These are phyloP conservation scores for Colletotrichum sansevieriae DNA, from an alignment of 2,329 filamentous ascomycete genomes.

Conservation along the genomic window DNA sequence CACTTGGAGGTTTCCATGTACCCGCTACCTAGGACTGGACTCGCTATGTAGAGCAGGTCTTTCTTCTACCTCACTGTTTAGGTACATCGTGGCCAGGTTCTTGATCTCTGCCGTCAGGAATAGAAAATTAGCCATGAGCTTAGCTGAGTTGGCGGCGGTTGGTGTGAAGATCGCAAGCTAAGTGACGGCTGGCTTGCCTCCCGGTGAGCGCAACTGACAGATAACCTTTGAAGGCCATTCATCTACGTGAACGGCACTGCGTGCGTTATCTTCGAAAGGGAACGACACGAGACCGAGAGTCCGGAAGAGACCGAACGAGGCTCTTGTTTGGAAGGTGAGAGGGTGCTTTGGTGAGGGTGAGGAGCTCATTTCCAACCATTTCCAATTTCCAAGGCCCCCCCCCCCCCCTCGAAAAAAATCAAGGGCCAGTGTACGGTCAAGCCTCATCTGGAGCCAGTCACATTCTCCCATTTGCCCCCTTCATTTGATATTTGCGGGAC, in stretches of 20 bases:
- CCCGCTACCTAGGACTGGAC: background rate
- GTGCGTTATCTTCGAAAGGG: background rate
- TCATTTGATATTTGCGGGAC: slow-evolving; percentile 23
- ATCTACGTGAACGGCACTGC: slow-evolving; percentile 12
- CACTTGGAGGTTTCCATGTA: background rate
- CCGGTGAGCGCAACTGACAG: background rate
- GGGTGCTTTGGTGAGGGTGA: background rate
- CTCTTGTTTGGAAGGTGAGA: background rate
- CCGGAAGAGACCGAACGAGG: background rate
- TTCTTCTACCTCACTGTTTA: too few relatives aligned
- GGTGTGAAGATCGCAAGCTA: slow-evolving; percentile 10
- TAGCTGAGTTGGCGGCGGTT: slow-evolving; percentile 1
- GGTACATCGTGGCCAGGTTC: too few relatives aligned
- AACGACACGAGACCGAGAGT: background rate
- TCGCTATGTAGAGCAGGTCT: background rate
- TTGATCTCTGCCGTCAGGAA: too few relatives aligned
- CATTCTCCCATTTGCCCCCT: background rate
- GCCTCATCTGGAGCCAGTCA: slow-evolving; percentile 29
- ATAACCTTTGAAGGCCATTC: slow-evolving; percentile 7
- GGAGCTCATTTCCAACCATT: slow-evolving; percentile 36
- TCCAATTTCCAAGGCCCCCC: slow-evolving; percentile 27
- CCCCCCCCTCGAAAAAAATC: slow-evolving; percentile 7
- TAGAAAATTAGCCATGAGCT: background rate
- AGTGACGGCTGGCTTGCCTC: slow-evolving; percentile 15
- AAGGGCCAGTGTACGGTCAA: slow-evolving; percentile 23